Evolutionary conservation across 495 filamentous ascomycete species (phyloP).

Genomic region (Melanomma pulvis-pyrius): DNA sequence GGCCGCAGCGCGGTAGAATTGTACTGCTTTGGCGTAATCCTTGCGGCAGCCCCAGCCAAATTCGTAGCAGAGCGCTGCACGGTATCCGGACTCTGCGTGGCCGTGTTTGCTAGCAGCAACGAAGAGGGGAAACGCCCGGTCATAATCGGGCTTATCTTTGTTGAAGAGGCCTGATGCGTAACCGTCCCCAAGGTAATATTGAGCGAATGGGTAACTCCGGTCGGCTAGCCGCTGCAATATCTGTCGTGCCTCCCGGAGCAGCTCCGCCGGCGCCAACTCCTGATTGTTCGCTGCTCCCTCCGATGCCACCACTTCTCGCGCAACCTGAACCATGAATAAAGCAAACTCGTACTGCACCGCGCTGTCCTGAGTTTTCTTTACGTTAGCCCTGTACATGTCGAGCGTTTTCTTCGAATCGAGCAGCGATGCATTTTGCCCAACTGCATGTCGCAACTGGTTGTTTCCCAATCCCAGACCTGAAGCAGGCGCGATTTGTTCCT

Average conservation of each 20-base stretch:
- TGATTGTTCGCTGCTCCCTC: slow-evolving; percentile 21
- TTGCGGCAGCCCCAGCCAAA: slow-evolving; percentile 95
- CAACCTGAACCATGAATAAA: slow-evolving; percentile 85
- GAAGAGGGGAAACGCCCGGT: slow-evolving; percentile 88
- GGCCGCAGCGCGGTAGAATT: slow-evolving; percentile 87
- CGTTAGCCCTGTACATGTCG: slow-evolving; percentile 95
- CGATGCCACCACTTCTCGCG: slow-evolving; percentile 63
- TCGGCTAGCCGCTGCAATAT: slow-evolving; percentile 86
- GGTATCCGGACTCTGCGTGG: slow-evolving; percentile 93
- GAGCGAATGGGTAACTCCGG: slow-evolving; percentile 89
- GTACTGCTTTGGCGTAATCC: slow-evolving; percentile 85
- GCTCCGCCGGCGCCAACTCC: slow-evolving; percentile 54
- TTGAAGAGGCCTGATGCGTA: slow-evolving; percentile 92
- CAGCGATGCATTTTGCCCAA: slow-evolving; percentile 86
- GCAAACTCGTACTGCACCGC: slow-evolving; percentile 93
- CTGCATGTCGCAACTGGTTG: slow-evolving; percentile 68
- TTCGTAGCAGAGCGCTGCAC: slow-evolving; percentile 92
- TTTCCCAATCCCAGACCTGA: slow-evolving; percentile 68
- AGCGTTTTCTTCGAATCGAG: slow-evolving; percentile 88
- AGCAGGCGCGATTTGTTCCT: slow-evolving; percentile 76
- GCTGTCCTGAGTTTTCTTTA: slow-evolving; percentile 92
- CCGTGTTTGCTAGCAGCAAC: slow-evolving; percentile 94
- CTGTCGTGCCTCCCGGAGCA: slow-evolving; percentile 82
- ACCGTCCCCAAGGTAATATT: slow-evolving; percentile 95
- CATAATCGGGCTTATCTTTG: slow-evolving; percentile 88